A percentile compares a stretch with the other conserved stretches of the same genome.
Evolutionary conservation across 1,139 yeast genomes (phyloP).

Genomic region (Zygotorulaspora mrakii): DNA sequence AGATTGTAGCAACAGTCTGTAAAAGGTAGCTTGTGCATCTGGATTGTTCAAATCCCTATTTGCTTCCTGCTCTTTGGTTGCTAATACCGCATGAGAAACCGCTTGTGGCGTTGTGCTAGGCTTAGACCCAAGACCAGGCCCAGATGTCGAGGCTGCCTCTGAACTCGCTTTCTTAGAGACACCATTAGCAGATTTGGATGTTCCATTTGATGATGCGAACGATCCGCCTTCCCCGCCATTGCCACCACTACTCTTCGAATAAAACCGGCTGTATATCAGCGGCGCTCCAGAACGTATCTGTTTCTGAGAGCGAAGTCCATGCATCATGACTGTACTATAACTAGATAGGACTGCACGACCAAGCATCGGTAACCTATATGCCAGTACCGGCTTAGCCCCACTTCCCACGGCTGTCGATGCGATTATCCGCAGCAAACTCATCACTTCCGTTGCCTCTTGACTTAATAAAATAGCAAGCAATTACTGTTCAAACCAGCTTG

Average conservation of each 20-base stretch:
- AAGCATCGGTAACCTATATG: slow-evolving; percentile 9
- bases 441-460: too few relatives aligned
- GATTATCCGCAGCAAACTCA: slow-evolving; percentile 13
- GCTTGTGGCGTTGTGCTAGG: slow-evolving; percentile 10
- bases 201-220: neutral
- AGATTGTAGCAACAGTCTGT: slow-evolving; percentile 63
- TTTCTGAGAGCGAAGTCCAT: slow-evolving; percentile 5
- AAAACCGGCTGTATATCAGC: slow-evolving; percentile 12
- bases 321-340: slow-evolving; percentile 1
- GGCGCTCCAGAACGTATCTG: slow-evolving; percentile 3
- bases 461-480: too few relatives aligned
- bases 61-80: slow-evolving; percentile 76
- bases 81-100: slow-evolving; percentile 43
- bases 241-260: slow-evolving; percentile 9
- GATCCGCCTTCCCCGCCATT: neutral
- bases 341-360: slow-evolving; percentile 8
- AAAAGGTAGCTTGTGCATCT: slow-evolving; percentile 73
- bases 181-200: slow-evolving; percentile 2
- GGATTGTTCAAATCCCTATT: slow-evolving; percentile 69
- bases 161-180: neutral
- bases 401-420: slow-evolving; percentile 12
- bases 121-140: slow-evolving; percentile 3
- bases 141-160: neutral
- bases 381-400: slow-evolving; percentile 10
- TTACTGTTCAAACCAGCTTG: neutral